Evolutionary conservation across 345 rosid genomes (phyloP).

Genomic region (Rhodamnia rubescens): DNA sequence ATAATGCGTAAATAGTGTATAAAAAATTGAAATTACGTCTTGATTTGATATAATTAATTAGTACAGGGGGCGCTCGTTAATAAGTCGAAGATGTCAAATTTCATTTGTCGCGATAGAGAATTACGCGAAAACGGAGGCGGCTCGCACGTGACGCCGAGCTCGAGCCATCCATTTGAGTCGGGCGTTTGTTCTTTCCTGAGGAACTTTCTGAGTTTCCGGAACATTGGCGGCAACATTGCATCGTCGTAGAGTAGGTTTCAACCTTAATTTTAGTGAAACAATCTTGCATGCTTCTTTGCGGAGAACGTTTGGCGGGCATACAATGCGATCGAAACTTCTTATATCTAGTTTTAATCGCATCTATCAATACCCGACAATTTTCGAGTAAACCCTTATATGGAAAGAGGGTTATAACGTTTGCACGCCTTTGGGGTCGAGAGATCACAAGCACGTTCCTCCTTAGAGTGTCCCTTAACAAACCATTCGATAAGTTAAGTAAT

Average conservation of each 20-base stretch:
- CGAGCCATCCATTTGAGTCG: not conserved
- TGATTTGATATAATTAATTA: not conserved
- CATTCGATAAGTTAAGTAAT: too few species aligned
- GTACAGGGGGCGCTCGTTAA: fast-evolving
- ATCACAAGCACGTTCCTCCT: not conserved
- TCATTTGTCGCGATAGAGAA: fast-evolving
- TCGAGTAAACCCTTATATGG: not conserved
- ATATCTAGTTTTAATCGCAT: not conserved
- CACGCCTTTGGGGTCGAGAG: not conserved
- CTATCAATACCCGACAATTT: not conserved
- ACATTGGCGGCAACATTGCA: not conserved
- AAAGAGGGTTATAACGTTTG: not conserved
- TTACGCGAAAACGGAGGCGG: fast-evolving
- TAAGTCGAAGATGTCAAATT: not conserved
- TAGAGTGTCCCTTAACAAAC: too few species aligned
- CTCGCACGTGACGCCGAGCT: not conserved
- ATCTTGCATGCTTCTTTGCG: not conserved
- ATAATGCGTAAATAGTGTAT: not conserved
- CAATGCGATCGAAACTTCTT: not conserved
- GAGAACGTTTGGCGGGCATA: not conserved
- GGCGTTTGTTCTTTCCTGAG: not conserved
- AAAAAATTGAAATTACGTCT: not conserved
- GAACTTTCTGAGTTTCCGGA: not conserved
- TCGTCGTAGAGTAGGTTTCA: not conserved
- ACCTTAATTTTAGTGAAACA: not conserved